These are phyloP conservation scores for Plenodomus lindquistii DNA, from an alignment of 2,329 filamentous ascomycete species.

Conservation along the genomic window DNA sequence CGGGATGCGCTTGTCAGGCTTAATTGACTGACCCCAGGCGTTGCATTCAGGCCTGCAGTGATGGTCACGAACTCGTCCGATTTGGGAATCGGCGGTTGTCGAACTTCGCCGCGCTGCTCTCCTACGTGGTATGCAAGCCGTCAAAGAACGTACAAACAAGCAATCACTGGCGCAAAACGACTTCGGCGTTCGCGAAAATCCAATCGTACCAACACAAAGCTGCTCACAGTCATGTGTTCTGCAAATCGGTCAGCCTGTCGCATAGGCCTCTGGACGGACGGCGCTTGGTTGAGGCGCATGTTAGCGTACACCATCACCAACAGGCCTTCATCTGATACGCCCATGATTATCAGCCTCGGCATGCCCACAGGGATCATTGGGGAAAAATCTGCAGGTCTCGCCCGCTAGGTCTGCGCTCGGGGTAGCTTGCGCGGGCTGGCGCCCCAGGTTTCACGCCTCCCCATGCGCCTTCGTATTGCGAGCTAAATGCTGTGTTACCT, in stretches of 20 bases:
- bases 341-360: constrained; percentile 26
- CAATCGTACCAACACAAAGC: constrained; percentile 13
- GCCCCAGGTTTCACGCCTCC: constrained; percentile 35
- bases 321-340: constrained; percentile 28
- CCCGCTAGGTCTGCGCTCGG: constrained; percentile 17
- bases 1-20: constrained; percentile 16
- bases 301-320: constrained; percentile 19
- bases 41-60: constrained; percentile 11
- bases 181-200: constrained; percentile 11
- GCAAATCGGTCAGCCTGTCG: constrained; percentile 21
- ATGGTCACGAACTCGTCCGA: constrained; percentile 4
- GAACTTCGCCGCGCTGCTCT: neutral
- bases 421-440: constrained; percentile 32
- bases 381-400: constrained; percentile 29
- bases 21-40: constrained; percentile 10
- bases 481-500: constrained; percentile 36
- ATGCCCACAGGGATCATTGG: constrained; percentile 15
- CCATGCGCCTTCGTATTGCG: constrained; percentile 27
- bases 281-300: neutral
- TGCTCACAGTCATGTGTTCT: constrained; percentile 22
- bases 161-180: constrained; percentile 11
- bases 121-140: constrained; percentile 2
- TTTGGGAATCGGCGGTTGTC: neutral
- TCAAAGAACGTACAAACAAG: constrained; percentile 10
- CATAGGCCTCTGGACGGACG: constrained; percentile 5